A percentile compares a stretch with the other conserved stretches of the same genome.
Conservation (phyloP, 2,329 filamentous ascomycete genomes). For the Bipolaris oryzae region DNA sequence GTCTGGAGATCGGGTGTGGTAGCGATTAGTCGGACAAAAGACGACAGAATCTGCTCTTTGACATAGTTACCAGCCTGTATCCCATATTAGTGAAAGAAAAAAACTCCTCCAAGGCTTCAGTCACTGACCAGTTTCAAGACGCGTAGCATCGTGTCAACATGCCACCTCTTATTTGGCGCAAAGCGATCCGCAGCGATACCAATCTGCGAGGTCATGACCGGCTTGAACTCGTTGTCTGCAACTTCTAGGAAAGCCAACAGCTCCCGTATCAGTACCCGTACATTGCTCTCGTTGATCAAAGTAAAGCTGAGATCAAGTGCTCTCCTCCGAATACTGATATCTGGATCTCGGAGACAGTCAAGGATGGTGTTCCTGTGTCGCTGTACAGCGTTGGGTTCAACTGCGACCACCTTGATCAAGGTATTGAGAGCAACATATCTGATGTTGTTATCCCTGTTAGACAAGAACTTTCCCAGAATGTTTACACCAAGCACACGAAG, state of each 20-base stretch:
- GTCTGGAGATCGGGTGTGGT: conserved; percentile 94
- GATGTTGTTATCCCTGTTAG: conserved; percentile 99
- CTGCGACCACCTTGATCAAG: conserved; percentile 94
- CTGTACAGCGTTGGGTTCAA: conserved; percentile 97
- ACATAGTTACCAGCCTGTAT: conserved; percentile 84
- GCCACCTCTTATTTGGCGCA: conserved; percentile 96
- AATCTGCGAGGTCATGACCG: conserved; percentile 97
- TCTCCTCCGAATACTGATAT: conserved; percentile 94
- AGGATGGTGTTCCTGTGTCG: conserved; percentile 96
- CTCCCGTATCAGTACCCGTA: conserved; percentile 90
- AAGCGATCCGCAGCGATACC: conserved; percentile 95
- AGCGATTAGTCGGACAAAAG: conserved; percentile 92
- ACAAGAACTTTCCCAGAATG: conserved; percentile 95
- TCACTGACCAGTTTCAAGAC: conserved; percentile 73
- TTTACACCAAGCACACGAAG: conserved; percentile 94
- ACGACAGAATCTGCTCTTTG: conserved; percentile 96
- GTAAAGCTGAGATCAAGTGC: conserved; percentile 98
- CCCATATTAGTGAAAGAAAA: conserved; percentile 13
- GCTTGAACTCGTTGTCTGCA: conserved; percentile 98
- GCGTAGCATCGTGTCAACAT: conserved; percentile 95
- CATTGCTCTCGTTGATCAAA: conserved; percentile 94
- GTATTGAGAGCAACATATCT: conserved; percentile 98
- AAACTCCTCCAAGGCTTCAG: neutral
- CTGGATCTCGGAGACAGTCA: conserved; percentile 92
- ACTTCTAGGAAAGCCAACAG: conserved; percentile 94